Base-by-base conservation (phyloP, 495 filamentous ascomycete genomes). In the Hypoxylon fragiforme region DNA sequence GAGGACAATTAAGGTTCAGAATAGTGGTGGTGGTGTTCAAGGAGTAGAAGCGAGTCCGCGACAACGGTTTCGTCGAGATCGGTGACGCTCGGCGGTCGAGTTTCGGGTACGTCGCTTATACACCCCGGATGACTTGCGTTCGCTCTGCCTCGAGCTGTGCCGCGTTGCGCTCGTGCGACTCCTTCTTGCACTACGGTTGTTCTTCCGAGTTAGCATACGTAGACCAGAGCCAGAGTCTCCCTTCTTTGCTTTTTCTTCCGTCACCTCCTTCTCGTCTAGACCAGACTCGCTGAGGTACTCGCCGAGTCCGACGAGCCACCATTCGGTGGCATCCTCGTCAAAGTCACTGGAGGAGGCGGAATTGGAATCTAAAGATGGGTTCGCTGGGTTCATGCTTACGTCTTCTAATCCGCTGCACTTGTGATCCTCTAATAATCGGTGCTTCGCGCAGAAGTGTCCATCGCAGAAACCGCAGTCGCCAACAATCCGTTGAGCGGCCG, bases 381-480 rank as follows among this genome's bases (percentile, higher is more conserved):
- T 3, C 26, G 63, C 44, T 28, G 46, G 39, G 44, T 41, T 50
- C 44, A 40, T 57, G 79, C 81, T 77, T 74, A 84, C 81, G 73
- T 96, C 87, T 74, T 97, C 95, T 53, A 98, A 76, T n/a, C 91
- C 91, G 50, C 79, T 82, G 74, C 94, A 98, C 68, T 89, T 87
- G 75, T 98, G 94, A 54, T 90, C 86, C 73, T 98, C 94, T 39
- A 97, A 71, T 71, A 97, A 82, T 12, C 94, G 80, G 75, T 98
- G 94, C 76, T 89, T 91, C 44, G 87, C 89, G 75, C 94, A 98
- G 77, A 88, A 97, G 70, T 94, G 88, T 12, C 91, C 91, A 42
- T 84, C 75, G 78, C 94, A 98, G 74, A 97, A 97, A 44, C 83
- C 86, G 77, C 94, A 98, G 73, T 97, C 94, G 7, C 95, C 95